Base-by-base conservation (phyloP, 1,139 yeast genomes). In the Geotrichum restrictum region DNA sequence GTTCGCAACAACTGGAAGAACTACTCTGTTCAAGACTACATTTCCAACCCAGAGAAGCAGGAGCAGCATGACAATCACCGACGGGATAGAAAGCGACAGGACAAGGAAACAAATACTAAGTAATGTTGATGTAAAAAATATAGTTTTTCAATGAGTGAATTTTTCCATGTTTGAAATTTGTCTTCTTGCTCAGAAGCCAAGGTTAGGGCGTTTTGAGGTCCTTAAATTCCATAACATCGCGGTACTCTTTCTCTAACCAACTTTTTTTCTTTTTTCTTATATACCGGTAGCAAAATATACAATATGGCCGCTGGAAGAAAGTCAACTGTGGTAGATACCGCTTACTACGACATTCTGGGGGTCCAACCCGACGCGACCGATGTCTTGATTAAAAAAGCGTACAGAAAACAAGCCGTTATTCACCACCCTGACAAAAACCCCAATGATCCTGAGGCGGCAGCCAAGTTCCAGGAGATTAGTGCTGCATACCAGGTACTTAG, bases 361-460 rank as follows among this genome's bases (percentile, higher is more conserved):
- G 77, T 94, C 36, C 60, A 72, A 39, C 76, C 85, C 3, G 80
- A 79, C 24, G 98, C 98, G 37, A 80, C 91, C 1, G 80, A 85
- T 4, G 74, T 82, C 27, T 95, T 88, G 55, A 91, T 93, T 70
- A 94, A 93, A 69, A 88, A 88, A 69, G 96, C 97, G 0, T 93
- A 93, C 71, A 77, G 98, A 57, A 85, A 85, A 68, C 83, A 84
- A 65, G 98, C 98, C 6, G 83, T 93, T 67, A 76, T 73, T 55
- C 85, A 89, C 58, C 98, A 94, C 69, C 98, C 98, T 0, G 98
- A 93, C 69, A 94, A 93, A 73, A 89, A 93, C 64, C 98, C 97
- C 5, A 81, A 84, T 62, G 88, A 85, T 63, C 91, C 93, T 6
- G 73, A 74, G 31, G 96, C 97, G 3, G 91, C 91, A 42, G 77